phyloP scores from a whole-genome alignment of 257 asterid genomes.

The Ilex aquifolium region DNA sequence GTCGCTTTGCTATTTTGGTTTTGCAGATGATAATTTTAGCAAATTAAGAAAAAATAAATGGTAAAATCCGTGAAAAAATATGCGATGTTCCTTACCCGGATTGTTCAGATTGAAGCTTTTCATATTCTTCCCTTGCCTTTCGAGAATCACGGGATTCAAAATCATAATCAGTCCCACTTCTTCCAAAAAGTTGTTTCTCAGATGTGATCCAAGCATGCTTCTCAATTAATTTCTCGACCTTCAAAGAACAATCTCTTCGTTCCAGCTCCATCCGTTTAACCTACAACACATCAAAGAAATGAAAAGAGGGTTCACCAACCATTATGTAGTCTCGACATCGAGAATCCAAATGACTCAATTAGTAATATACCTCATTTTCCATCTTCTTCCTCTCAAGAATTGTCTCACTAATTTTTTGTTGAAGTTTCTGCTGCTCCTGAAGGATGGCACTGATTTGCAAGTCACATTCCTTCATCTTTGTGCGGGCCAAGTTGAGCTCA shows the following conservation, averaged over 20 bases:
- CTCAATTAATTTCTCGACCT: conserved; percentile 80
- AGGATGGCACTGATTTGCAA: conserved; percentile 62
- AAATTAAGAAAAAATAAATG: background rate
- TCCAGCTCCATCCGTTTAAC: conserved; percentile 92
- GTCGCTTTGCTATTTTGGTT: conserved; percentile 4
- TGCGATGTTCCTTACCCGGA: conserved; percentile 58
- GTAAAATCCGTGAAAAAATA: background rate
- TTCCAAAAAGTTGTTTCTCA: conserved; percentile 93
- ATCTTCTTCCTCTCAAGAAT: conserved; percentile 80
- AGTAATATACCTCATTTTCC: conserved; percentile 76
- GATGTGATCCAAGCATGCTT: conserved; percentile 90
- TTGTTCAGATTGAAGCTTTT: conserved; percentile 75
- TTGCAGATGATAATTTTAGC: background rate
- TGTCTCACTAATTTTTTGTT: conserved; percentile 59
- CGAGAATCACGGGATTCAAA: conserved; percentile 73
- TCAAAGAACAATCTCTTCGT: conserved; percentile 71
- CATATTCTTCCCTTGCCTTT: conserved; percentile 62
- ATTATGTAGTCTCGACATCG: too few species aligned
- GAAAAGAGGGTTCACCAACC: conserved; percentile 3
- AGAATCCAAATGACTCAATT: too few species aligned
- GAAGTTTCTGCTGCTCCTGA: conserved; percentile 70
- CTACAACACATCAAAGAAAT: conserved; percentile 28
- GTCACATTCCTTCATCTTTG: conserved; percentile 87
- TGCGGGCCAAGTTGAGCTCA: conserved; percentile 69
- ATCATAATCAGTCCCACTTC: conserved; percentile 88